phyloP scores from a whole-genome alignment of 495 filamentous ascomycete species.

The Talaromyces nanjingensis region DNA sequence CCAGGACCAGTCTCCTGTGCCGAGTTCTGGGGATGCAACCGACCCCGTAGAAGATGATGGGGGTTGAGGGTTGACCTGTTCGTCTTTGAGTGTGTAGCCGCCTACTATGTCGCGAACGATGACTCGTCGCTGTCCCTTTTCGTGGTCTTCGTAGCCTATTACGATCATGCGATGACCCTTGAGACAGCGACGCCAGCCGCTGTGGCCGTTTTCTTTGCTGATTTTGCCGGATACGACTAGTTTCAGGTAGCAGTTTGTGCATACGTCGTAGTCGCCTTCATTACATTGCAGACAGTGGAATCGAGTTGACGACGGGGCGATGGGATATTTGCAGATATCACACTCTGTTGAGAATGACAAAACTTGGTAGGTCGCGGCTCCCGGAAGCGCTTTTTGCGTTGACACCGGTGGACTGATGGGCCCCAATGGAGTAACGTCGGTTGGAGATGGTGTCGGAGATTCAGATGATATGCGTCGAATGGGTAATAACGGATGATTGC shows the following conservation, averaged over 20 bases:
- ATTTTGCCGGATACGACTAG: conserved; percentile 56
- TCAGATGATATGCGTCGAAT: conserved; percentile 37
- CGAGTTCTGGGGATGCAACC: conserved; percentile 20
- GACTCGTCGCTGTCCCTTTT: conserved; percentile 49
- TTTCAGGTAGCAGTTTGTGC: conserved; percentile 63
- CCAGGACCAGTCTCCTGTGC: conserved; percentile 42
- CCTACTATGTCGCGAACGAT: conserved; percentile 66
- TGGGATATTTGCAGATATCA: conserved; percentile 63
- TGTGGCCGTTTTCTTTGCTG: conserved; percentile 62
- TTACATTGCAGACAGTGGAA: conserved; percentile 69
- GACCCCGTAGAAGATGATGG: conserved; percentile 4
- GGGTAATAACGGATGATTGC: conserved; percentile 71
- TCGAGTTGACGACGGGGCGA: conserved; percentile 59
- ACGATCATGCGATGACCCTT: conserved; percentile 79
- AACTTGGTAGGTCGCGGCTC: conserved; percentile 36
- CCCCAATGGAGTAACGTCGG: conserved; percentile 18
- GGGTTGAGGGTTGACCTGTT: conserved; percentile 24
- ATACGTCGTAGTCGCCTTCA: conserved; percentile 77
- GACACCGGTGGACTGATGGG: conserved; percentile 27
- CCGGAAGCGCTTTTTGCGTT: conserved; percentile 20
- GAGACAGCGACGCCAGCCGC: conserved; percentile 74
- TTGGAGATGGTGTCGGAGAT: conserved; percentile 17
- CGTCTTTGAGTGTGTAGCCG: conserved; percentile 54
- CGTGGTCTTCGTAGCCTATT: conserved; percentile 60
- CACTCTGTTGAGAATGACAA: conserved; percentile 65